Conservation (phyloP, 2,329 filamentous ascomycete genomes). For the Samsoniella hepiali region DNA sequence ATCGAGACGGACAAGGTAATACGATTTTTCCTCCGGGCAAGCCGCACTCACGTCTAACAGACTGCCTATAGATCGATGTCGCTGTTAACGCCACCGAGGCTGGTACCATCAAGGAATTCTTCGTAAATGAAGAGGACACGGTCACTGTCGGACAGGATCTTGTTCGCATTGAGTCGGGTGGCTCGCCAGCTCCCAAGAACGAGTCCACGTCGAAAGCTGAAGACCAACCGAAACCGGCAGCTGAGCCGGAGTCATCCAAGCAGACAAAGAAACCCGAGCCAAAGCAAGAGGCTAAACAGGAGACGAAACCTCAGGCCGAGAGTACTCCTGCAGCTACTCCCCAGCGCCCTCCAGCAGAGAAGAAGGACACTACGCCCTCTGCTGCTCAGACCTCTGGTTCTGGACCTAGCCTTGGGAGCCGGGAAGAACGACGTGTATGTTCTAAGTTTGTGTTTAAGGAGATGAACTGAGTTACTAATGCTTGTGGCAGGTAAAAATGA, state of each 20-base stretch:
- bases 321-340: slow-evolving; percentile 9
- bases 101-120: slow-evolving; percentile 85
- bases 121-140: slow-evolving; percentile 91
- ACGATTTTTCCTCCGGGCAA: not conserved
- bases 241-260: slow-evolving; percentile 22
- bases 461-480: not conserved
- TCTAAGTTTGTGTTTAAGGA: not conserved
- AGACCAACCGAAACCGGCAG: slow-evolving; percentile 22
- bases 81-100: slow-evolving; percentile 91
- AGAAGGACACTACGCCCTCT: slow-evolving; percentile 27
- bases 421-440: slow-evolving; percentile 84
- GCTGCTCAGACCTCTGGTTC: slow-evolving; percentile 16
- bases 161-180: slow-evolving; percentile 78
- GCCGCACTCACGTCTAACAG: not conserved
- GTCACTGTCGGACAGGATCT: slow-evolving; percentile 93
- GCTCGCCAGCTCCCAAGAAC: slow-evolving; percentile 41
- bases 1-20: slow-evolving; percentile 97
- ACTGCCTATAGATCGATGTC: slow-evolving; percentile 75
- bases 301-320: slow-evolving; percentile 31
- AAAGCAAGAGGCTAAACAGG: slow-evolving; percentile 28
- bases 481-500: slow-evolving; percentile 85
- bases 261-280: slow-evolving; percentile 28
- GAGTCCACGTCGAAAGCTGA: slow-evolving; percentile 38
- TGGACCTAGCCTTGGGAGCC: slow-evolving; percentile 57
- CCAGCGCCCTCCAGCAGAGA: slow-evolving; percentile 21